These are phyloP conservation scores for Emericellopsis atlantica DNA, from an alignment of 2,329 filamentous ascomycete genomes.

Conservation along the genomic window DNA sequence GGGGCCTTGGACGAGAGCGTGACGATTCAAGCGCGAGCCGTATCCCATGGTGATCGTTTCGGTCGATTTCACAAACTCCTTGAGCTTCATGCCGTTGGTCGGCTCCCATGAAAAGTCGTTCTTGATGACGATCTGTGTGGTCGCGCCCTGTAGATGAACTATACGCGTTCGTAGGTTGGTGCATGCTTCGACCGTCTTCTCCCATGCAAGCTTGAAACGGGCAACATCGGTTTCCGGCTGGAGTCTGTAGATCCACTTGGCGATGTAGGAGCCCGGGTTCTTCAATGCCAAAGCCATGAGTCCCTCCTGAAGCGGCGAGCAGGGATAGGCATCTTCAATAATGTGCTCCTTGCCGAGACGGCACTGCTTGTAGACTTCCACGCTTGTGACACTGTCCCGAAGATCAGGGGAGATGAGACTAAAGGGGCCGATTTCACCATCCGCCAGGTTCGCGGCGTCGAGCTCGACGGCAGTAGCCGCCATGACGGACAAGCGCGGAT, in stretches of 20 bases:
- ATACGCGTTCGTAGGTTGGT: slow-evolving; percentile 4
- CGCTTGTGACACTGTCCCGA: background rate
- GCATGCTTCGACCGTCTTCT: slow-evolving; percentile 1
- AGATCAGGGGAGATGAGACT: background rate
- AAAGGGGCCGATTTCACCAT: background rate
- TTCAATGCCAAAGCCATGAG: slow-evolving; percentile 18
- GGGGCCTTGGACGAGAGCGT: background rate
- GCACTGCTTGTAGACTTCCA: background rate
- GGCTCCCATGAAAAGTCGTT: background rate
- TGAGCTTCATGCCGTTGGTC: background rate
- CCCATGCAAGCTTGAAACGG: slow-evolving; percentile 5
- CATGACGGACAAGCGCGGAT: background rate
- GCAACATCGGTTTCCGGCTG: slow-evolving; percentile 6
- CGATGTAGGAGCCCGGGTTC: slow-evolving; percentile 18
- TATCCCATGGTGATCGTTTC: background rate
- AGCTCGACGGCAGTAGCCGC: background rate
- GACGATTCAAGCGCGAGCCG: background rate
- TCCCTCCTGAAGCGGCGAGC: slow-evolving; percentile 21
- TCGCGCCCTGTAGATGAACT: background rate
- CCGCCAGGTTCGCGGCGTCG: background rate
- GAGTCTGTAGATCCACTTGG: slow-evolving; percentile 11
- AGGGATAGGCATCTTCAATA: slow-evolving; percentile 20
- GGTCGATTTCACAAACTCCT: background rate
- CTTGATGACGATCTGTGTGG: slow-evolving; percentile 1
- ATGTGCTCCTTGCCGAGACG: background rate